Conservation (phyloP, 441 rosid genomes). For the Syzygium malaccense region DNA sequence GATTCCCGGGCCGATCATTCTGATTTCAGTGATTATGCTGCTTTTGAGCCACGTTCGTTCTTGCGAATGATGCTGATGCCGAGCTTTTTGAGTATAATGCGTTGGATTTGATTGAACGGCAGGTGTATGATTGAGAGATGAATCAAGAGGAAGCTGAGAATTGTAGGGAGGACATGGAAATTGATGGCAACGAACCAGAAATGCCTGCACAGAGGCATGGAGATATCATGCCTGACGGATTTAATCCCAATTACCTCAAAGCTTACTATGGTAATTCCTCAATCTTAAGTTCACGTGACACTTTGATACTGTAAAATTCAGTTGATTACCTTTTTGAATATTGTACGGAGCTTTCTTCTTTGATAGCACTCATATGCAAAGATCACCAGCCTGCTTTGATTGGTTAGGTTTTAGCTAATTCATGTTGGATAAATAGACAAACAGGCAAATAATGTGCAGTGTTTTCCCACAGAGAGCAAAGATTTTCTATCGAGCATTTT, state of each 20-base stretch:
- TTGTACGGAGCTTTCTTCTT: neutral
- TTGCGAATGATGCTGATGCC: neutral
- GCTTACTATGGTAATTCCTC: constrained; percentile 40
- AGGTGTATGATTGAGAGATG: constrained; percentile 9
- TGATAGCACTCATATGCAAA: neutral
- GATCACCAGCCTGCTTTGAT: neutral
- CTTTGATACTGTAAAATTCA: neutral
- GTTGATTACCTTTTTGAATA: neutral
- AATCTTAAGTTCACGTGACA: neutral
- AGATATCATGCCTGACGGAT: constrained; percentile 15
- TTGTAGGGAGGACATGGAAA: constrained; percentile 38
- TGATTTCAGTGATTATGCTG: neutral
- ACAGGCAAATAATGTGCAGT: neutral
- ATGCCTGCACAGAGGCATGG: neutral
- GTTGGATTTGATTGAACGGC: neutral
- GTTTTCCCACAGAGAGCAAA: neutral
- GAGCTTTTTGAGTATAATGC: neutral
- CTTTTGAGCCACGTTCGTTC: neutral
- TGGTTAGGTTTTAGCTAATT: neutral
- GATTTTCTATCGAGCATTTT: neutral
- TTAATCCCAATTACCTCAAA: constrained; percentile 40
- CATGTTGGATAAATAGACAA: neutral
- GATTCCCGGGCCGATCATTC: neutral
- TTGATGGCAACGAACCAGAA: constrained; percentile 24
- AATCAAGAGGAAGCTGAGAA: constrained; percentile 23